A percentile compares a stretch with the other conserved stretches of the same genome.
These are phyloP conservation scores for Umbelopsis sp. DNA, from an alignment of 371 early-diverging fungal genomes.

Conservation along the genomic window DNA sequence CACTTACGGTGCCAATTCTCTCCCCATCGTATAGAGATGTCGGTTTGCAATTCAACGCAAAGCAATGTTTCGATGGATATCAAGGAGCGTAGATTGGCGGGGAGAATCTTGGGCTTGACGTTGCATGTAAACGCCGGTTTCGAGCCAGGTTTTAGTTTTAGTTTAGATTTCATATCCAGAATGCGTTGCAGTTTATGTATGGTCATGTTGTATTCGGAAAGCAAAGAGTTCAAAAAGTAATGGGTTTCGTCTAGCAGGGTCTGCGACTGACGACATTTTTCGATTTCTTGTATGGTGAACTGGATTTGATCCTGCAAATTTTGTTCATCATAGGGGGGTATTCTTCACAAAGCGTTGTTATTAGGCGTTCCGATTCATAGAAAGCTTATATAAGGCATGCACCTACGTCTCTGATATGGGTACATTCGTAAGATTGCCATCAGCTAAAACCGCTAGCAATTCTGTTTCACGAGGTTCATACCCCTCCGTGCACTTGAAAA, in stretches of 20 bases:
- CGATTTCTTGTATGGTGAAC: background rate
- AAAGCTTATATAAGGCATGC: too few relatives aligned
- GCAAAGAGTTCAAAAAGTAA: background rate
- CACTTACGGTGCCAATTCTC: background rate
- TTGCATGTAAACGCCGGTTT: background rate
- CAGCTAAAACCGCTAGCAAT: background rate
- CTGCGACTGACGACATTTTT: background rate
- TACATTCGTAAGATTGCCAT: background rate
- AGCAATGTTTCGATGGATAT: background rate
- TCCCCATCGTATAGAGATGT: background rate
- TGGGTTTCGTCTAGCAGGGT: background rate
- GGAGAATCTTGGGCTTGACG: background rate
- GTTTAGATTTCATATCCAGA: background rate
- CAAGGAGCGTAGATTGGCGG: background rate
- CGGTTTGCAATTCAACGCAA: background rate
- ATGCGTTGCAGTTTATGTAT: conserved; percentile 6
- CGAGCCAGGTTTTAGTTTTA: background rate
- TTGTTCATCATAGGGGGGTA: background rate
- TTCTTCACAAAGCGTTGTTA: background rate
- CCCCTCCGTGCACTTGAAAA: background rate
- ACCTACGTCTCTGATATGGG: too few relatives aligned
- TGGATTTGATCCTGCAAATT: background rate
- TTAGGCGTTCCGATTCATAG: too few relatives aligned
- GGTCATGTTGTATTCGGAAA: conserved; percentile 1
- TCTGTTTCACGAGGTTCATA: background rate